phyloP scores from a whole-genome alignment of 371 early-diverging fungal genomes.

The Phascolomyces articulosus region DNA sequence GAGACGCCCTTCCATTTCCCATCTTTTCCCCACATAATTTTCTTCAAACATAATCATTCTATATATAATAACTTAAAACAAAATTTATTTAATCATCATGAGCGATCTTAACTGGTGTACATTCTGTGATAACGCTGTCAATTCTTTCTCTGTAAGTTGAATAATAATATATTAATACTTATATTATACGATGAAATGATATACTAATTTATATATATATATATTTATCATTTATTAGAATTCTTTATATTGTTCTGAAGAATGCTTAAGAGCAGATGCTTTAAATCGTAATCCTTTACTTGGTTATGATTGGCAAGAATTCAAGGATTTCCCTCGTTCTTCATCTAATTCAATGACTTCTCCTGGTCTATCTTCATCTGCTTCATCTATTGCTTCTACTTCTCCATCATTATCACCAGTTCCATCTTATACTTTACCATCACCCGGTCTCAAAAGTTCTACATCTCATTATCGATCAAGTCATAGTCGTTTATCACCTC shows the following conservation, averaged over 20 bases:
- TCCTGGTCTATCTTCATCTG: slow-evolving; percentile 6
- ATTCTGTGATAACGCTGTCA: slow-evolving; percentile 27
- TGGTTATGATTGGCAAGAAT: slow-evolving; percentile 34
- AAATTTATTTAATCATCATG: slow-evolving; percentile 9
- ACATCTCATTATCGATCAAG: not conserved
- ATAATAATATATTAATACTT: not conserved
- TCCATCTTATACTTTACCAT: slow-evolving; percentile 2
- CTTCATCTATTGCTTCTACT: slow-evolving; percentile 7
- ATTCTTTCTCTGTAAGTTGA: slow-evolving; percentile 25
- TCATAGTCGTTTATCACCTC: slow-evolving; percentile 12
- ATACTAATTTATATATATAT: not conserved
- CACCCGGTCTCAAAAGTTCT: not conserved
- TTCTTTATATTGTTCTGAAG: slow-evolving; percentile 36
- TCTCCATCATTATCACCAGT: slow-evolving; percentile 7
- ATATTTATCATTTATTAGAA: slow-evolving; percentile 20
- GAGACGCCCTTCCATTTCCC: not conserved
- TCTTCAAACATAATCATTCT: too few relatives aligned
- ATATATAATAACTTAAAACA: too few relatives aligned
- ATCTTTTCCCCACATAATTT: slow-evolving; percentile 4
- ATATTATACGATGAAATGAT: not conserved
- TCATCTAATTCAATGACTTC: slow-evolving; percentile 1
- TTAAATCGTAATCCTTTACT: slow-evolving; percentile 32
- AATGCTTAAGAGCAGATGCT: slow-evolving; percentile 31
- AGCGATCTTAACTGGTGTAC: slow-evolving; percentile 30
- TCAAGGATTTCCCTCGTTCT: slow-evolving; percentile 34